Percentiles rank a stretch among this genome's conserved stretches.
Conservation (phyloP, 148 eudicot genomes). For the Bassia scoparia region DNA sequence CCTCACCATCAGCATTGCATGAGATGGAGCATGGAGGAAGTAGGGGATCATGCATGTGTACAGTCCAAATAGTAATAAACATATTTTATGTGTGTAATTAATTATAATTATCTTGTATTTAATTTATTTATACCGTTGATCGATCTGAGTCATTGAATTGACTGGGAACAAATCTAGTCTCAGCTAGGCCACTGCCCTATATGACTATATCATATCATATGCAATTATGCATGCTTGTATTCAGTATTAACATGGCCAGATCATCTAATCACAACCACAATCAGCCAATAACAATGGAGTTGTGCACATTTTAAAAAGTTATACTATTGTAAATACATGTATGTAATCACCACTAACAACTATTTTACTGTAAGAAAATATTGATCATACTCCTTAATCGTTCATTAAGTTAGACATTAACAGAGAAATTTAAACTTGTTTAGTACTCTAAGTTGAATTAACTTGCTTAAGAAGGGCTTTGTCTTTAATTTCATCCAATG, state of each 20-base stretch:
- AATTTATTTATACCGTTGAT: not conserved
- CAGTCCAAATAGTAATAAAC: too few relatives aligned
- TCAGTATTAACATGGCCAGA: conserved; percentile 25
- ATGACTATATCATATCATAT: too few relatives aligned
- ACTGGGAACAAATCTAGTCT: conserved; percentile 8
- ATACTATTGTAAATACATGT: too few relatives aligned
- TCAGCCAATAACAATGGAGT: not conserved
- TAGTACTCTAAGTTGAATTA: too few relatives aligned
- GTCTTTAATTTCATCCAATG: too few relatives aligned
- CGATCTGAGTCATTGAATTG: not conserved
- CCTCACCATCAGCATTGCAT: not conserved
- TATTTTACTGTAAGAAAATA: too few relatives aligned
- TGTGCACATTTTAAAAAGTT: too few relatives aligned
- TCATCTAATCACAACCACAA: not conserved
- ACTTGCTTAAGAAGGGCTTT: too few relatives aligned
- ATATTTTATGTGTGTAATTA: not conserved
- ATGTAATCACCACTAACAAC: too few relatives aligned
- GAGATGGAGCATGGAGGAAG: conserved; percentile 7
- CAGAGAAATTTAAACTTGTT: too few relatives aligned
- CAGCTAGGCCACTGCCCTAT: not conserved
- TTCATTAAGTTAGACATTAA: too few relatives aligned
- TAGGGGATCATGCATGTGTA: not conserved
- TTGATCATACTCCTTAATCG: too few relatives aligned
- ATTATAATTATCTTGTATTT: not conserved
- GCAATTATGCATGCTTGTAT: not conserved